Evolutionary conservation across 805 yeast species (phyloP).

Genomic region (Maudiozyma bulderi): DNA sequence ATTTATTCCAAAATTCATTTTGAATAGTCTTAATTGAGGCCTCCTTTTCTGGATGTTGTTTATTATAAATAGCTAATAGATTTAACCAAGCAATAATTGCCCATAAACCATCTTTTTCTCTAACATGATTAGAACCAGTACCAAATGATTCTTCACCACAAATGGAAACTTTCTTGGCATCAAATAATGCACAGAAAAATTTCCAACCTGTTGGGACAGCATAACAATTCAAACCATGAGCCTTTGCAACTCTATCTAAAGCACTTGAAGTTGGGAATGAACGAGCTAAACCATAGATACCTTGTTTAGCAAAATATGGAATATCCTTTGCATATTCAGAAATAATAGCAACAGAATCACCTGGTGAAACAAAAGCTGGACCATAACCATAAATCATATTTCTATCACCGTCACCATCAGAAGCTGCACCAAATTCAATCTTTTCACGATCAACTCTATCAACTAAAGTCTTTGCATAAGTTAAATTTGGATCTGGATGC

Average conservation of each 20-base stretch:
- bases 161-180: slow-evolving; percentile 83
- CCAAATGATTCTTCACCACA: slow-evolving; percentile 99
- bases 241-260: slow-evolving; percentile 79
- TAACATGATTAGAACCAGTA: slow-evolving; percentile 93
- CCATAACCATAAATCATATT: slow-evolving; percentile 97
- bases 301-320: slow-evolving; percentile 80
- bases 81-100: slow-evolving; percentile 97
- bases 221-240: slow-evolving; percentile 63
- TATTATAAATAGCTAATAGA: slow-evolving; percentile 76
- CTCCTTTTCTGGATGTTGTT: slow-evolving; percentile 43
- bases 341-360: slow-evolving; percentile 96
- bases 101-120: slow-evolving; percentile 98
- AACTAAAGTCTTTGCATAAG: slow-evolving; percentile 84
- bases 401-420: slow-evolving; percentile 99
- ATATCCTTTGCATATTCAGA: slow-evolving; percentile 83
- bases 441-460: slow-evolving; percentile 68
- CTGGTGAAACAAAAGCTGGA: slow-evolving; percentile 90
- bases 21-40: slow-evolving; percentile 77
- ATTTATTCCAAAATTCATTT: slow-evolving; percentile 76
- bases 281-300: slow-evolving; percentile 88
- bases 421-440: slow-evolving; percentile 94
- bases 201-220: slow-evolving; percentile 99
- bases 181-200: slow-evolving; percentile 92
- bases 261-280: slow-evolving; percentile 98
- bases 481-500: slow-evolving; percentile 96